A percentile compares a stretch with the other conserved stretches of the same genome.
These are phyloP conservation scores for Massariosphaeria phaeospora DNA, from an alignment of 495 filamentous ascomycete genomes.

Conservation along the genomic window DNA sequence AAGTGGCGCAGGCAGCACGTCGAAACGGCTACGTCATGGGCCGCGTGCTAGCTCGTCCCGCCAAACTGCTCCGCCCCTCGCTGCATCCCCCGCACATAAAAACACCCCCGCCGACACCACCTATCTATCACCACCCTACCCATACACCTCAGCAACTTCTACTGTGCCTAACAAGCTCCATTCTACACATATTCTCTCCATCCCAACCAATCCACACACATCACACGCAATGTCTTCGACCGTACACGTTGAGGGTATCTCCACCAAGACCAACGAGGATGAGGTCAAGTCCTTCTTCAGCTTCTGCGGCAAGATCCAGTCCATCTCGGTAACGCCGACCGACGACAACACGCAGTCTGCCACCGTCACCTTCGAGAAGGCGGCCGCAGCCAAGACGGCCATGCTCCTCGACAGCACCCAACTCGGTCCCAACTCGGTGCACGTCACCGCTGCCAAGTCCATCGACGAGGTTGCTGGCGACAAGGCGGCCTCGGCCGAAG, in stretches of 20 bases:
- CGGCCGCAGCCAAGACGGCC: constrained; percentile 90
- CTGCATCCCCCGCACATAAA: neutral
- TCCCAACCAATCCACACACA: neutral
- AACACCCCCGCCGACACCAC: neutral
- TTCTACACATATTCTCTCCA: neutral
- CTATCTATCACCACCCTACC: neutral
- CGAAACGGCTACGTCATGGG: constrained; percentile 1
- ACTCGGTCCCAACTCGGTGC: constrained; percentile 74
- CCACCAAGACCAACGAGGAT: constrained; percentile 70
- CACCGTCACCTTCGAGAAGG: constrained; percentile 91
- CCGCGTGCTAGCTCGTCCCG: constrained; percentile 6
- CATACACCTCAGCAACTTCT: neutral
- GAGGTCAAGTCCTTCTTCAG: constrained; percentile 96
- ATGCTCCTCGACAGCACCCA: constrained; percentile 94
- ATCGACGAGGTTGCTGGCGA: constrained; percentile 59
- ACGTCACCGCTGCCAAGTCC: constrained; percentile 63
- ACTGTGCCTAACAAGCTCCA: neutral
- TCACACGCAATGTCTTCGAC: constrained; percentile 40
- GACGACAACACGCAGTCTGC: constrained; percentile 66
- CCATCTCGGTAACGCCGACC: constrained; percentile 66
- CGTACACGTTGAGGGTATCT: constrained; percentile 72
- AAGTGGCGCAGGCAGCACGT: no score
- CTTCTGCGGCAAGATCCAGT: constrained; percentile 95
- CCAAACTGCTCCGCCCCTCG: constrained; percentile 14
- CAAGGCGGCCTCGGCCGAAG: constrained; percentile 17